Base-by-base conservation (phyloP, 2,329 filamentous ascomycete species). In the Fusarium odoratissimum region DNA sequence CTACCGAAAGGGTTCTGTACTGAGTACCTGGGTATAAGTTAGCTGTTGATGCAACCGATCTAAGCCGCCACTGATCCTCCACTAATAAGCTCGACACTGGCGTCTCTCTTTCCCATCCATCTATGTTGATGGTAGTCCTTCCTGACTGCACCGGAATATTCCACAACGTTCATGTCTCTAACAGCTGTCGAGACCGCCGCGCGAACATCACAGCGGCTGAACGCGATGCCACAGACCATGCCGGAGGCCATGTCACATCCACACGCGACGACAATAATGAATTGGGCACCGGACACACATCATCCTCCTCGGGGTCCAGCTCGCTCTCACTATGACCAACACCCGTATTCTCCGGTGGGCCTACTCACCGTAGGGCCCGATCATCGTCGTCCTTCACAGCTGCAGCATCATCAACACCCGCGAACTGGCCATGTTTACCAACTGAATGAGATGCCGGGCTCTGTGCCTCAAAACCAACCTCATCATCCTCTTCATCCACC, bases 271-370 rank as follows among this genome's bases (percentile, higher is more conserved):
- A 71, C 73, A 49, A 48, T 74, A 30, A 57, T 65, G 37, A 60
- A 57, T 52, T 74, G 73, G 75, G 60, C 52, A 40, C 57, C 73
- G 40, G 74, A 75, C 59, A 67, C 69, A 54, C 70, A 64, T 46
- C 71, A 74, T 23, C 45, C 52, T 58, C 59, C 62, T 64, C 68
- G 60, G 45, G 69, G 67, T 45, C 33, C 75, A 67, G 42, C 71
- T 75, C 52, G 80, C 61, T 62, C 76, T 45, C 79, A 75, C 21
- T 76, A 82, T 51, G 56, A 67, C 37, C 59, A 74, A 30, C 77
- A 75, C 54, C 66, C 78, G 10, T 79, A 79, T 54, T 72, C 79
- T 38, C 76, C 78, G 7, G 69, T 75, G 25, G 71, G 68, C 45
- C 60, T 79, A 40, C 61, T 76, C 46, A 68, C 71, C 19, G 76